phyloP scores from a whole-genome alignment of 768 basidiomycete species.

The Candolleomyces efflorescens region DNA sequence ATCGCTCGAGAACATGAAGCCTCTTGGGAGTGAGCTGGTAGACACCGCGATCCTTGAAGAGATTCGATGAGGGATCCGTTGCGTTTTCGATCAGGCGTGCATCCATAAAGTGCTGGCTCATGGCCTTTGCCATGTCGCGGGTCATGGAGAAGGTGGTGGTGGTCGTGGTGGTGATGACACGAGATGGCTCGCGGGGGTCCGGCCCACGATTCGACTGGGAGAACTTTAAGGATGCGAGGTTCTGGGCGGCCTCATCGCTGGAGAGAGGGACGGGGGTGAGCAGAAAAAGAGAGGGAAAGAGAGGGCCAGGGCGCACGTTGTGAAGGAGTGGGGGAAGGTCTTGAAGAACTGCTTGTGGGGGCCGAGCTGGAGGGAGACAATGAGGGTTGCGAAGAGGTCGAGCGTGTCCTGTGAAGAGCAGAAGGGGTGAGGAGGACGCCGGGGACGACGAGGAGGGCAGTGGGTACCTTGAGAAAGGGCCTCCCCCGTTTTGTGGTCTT shows the following conservation, averaged over 20 bases:
- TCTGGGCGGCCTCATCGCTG: slow-evolving; percentile 93
- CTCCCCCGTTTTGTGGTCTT: slow-evolving; percentile 96
- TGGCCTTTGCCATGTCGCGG: slow-evolving; percentile 98
- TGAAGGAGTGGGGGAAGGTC: slow-evolving; percentile 90
- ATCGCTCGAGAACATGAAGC: slow-evolving; percentile 97
- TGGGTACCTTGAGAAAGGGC: slow-evolving; percentile 81
- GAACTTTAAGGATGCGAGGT: slow-evolving; percentile 94
- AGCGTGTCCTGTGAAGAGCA: slow-evolving; percentile 75
- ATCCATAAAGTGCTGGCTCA: slow-evolving; percentile 99
- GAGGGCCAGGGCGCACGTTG: slow-evolving; percentile 82
- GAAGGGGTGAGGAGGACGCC: background rate
- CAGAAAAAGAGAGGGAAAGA: slow-evolving; percentile 8
- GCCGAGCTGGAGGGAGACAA: slow-evolving; percentile 86
- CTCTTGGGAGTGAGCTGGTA: slow-evolving; percentile 97
- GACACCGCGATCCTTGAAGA: slow-evolving; percentile 97
- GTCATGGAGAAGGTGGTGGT: slow-evolving; percentile 99
- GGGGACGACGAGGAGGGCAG: slow-evolving; percentile 10
- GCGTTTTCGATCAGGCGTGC: slow-evolving; percentile 97
- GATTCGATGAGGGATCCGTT: slow-evolving; percentile 78
- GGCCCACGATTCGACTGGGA: slow-evolving; percentile 98
- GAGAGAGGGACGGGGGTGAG: slow-evolving; percentile 11
- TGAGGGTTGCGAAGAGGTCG: slow-evolving; percentile 94
- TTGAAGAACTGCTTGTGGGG: slow-evolving; percentile 96
- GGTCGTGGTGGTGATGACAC: slow-evolving; percentile 98
- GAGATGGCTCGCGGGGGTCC: slow-evolving; percentile 96